These are phyloP conservation scores for Begonia peltatifolia DNA, from an alignment of 306 rosid genomes.

Conservation along the genomic window DNA sequence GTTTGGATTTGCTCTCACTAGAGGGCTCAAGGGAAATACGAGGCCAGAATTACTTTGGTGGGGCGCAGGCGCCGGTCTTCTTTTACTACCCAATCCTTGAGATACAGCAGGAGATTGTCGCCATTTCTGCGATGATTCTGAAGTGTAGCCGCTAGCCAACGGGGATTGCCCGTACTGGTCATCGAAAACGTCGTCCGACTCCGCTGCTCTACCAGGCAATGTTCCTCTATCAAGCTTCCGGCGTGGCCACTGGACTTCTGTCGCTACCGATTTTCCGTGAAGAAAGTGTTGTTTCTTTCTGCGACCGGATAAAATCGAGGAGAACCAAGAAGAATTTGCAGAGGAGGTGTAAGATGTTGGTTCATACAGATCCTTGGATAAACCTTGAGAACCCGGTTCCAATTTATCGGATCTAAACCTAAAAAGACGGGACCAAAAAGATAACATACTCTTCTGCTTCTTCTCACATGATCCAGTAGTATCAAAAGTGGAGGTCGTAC, in stretches of 20 bases:
- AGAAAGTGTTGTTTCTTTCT: slow-evolving; percentile 15
- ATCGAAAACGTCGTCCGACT: slow-evolving; percentile 17
- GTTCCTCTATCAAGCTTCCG: slow-evolving; percentile 56
- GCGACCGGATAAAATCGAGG: slow-evolving; percentile 35
- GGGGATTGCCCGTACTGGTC: slow-evolving; percentile 32
- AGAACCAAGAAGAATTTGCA: slow-evolving; percentile 52
- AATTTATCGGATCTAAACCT: slow-evolving; percentile 36
- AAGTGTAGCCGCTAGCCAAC: slow-evolving; percentile 36
- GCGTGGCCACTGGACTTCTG: slow-evolving; percentile 7
- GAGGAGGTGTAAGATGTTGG: slow-evolving; percentile 16
- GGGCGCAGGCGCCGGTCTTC: slow-evolving; percentile 15
- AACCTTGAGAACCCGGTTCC: slow-evolving; percentile 18
- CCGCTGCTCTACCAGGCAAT: slow-evolving; percentile 49
- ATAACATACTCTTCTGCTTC: slow-evolving; percentile 41
- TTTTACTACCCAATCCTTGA: slow-evolving; percentile 28
- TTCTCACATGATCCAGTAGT: slow-evolving; percentile 14
- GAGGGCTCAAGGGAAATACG: slow-evolving; percentile 70
- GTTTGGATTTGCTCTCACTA: slow-evolving; percentile 75
- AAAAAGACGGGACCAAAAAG: slow-evolving; percentile 20
- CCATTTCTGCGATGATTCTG: slow-evolving; percentile 60
- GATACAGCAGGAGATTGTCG: slow-evolving; percentile 33
- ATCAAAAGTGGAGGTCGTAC: slow-evolving; percentile 8
- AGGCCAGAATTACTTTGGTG: slow-evolving; percentile 21
- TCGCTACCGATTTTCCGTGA: slow-evolving; percentile 8
- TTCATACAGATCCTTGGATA: slow-evolving; percentile 17